These are phyloP conservation scores for Tulasnella sp. DNA, from an alignment of 768 basidiomycete species.

Conservation along the genomic window DNA sequence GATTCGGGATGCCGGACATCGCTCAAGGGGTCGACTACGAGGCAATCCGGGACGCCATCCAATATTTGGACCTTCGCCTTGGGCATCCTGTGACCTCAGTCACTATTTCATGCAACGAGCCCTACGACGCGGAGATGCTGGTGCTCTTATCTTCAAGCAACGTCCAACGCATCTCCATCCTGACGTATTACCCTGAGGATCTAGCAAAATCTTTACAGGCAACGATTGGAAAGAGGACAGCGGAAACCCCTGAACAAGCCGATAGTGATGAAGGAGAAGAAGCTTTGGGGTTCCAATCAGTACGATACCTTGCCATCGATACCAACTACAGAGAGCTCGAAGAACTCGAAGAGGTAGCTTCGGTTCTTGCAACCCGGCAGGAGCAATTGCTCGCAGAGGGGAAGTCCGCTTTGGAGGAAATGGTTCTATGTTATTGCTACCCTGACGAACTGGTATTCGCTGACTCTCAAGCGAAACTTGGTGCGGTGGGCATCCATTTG, in stretches of 20 bases:
- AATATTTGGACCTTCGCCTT: background rate
- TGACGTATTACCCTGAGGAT: background rate
- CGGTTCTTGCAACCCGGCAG: background rate
- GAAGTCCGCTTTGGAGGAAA: background rate
- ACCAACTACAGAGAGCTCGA: background rate
- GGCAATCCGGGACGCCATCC: background rate
- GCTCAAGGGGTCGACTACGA: background rate
- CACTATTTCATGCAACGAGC: background rate
- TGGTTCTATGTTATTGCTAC: background rate
- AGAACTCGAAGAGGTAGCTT: background rate
- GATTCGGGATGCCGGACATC: background rate
- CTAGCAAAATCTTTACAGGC: background rate
- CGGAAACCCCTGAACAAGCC: background rate
- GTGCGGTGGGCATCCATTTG: background rate
- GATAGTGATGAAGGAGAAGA: background rate
- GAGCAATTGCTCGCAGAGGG: background rate
- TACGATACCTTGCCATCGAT: background rate
- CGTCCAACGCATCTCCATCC: background rate
- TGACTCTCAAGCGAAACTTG: background rate
- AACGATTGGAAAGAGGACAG: background rate
- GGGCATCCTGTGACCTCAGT: background rate
- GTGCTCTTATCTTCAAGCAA: background rate
- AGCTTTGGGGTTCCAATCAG: background rate
- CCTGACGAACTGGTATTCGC: background rate
- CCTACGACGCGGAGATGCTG: background rate